phyloP scores from a whole-genome alignment of 345 rosid genomes.

The Melastoma malabathricum region DNA sequence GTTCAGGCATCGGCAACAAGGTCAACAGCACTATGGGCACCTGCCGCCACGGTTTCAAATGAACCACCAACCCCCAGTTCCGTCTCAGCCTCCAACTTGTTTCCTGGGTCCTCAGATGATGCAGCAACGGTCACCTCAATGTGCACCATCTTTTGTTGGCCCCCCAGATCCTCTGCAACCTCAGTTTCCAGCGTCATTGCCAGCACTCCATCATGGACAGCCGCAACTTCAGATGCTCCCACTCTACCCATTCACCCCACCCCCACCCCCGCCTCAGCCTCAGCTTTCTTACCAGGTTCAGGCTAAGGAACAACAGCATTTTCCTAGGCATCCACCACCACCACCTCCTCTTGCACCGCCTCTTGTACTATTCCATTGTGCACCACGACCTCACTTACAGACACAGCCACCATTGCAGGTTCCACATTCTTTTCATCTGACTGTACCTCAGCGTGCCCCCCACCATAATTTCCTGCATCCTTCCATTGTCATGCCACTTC shows the following conservation, averaged over 20 bases:
- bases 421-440: constrained; percentile 7
- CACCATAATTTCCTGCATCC: constrained; percentile 7
- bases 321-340: constrained; percentile 15
- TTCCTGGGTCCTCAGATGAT: too few species aligned
- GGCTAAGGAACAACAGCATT: constrained; percentile 14
- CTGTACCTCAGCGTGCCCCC: too few species aligned
- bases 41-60: constrained; percentile 16
- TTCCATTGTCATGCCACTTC: constrained; percentile 13
- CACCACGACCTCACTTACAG: constrained; percentile 16
- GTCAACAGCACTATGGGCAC: too few species aligned
- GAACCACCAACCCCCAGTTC: constrained; percentile 9
- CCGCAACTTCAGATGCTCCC: too few species aligned
- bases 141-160: too few species aligned
- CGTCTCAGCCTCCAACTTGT: background rate
- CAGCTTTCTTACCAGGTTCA: constrained; percentile 8
- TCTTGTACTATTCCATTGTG: constrained; percentile 24
- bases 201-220: too few species aligned
- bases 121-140: too few species aligned
- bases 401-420: constrained; percentile 25
- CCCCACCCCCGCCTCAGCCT: constrained; percentile 9
- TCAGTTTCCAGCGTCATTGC: background rate
- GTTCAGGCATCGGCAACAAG: constrained; percentile 44
- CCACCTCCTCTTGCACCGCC: constrained; percentile 11
- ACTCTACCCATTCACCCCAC: too few species aligned
- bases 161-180: background rate